Evolutionary conservation across 768 basidiomycete genomes (phyloP).

Genomic region (Phaeotremella skinneri): DNA sequence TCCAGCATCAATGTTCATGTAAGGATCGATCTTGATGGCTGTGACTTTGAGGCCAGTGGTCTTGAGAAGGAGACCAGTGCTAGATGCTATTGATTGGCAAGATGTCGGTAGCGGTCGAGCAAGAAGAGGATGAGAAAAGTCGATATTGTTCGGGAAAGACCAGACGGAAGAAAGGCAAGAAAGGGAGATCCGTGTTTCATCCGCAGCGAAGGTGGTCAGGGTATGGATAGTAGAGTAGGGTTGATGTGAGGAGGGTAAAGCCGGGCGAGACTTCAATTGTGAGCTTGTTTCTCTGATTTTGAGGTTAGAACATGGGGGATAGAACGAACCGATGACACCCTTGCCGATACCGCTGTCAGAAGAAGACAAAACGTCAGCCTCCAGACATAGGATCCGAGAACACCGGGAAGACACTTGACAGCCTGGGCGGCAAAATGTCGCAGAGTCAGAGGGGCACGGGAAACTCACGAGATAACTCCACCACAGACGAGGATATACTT

Average conservation of each 20-base stretch:
- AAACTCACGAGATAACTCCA: constrained; percentile 72
- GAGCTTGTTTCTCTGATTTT: background rate
- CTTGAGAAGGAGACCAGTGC: constrained; percentile 91
- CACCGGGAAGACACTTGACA: background rate
- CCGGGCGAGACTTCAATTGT: background rate
- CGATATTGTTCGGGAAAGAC: constrained; percentile 5
- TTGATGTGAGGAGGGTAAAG: constrained; percentile 5
- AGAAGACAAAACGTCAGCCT: too few relatives aligned
- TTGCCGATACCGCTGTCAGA: constrained; percentile 81
- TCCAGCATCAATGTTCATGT: constrained; percentile 99
- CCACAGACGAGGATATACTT: constrained; percentile 97
- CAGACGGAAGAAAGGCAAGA: constrained; percentile 15
- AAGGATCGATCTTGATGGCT: constrained; percentile 98
- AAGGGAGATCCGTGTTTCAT: background rate
- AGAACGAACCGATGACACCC: constrained; percentile 84
- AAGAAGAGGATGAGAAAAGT: constrained; percentile 8
- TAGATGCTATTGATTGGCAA: constrained; percentile 66
- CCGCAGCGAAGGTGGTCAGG: background rate
- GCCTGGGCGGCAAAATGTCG: background rate
- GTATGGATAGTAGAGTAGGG: constrained; percentile 3
- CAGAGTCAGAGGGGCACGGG: background rate
- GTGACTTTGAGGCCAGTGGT: constrained; percentile 94
- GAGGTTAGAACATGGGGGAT: background rate
- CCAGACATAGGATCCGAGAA: too few relatives aligned
- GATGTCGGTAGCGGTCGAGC: constrained; percentile 4